A percentile compares a stretch with the other conserved stretches of the same genome.
Evolutionary conservation across 768 basidiomycete species (phyloP).

Genomic region (Boletus patriciae): DNA sequence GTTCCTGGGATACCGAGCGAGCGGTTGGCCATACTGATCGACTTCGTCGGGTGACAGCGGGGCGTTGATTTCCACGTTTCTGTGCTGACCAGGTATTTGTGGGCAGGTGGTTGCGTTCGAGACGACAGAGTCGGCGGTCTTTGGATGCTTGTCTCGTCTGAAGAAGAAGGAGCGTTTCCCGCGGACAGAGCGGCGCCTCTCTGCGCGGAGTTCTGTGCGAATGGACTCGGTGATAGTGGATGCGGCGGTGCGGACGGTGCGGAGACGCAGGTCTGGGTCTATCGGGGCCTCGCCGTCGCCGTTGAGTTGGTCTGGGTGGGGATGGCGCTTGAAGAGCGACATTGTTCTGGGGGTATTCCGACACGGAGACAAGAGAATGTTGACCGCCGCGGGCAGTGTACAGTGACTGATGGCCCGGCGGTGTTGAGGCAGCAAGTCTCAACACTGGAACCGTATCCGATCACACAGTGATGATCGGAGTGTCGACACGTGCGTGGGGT

Average conservation of each 20-base stretch:
- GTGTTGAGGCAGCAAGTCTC: no score
- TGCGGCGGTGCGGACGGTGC: conserved; percentile 91
- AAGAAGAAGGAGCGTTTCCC: conserved; percentile 56
- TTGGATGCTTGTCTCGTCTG: conserved; percentile 53
- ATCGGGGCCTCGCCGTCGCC: conserved; percentile 66
- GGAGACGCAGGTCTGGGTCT: conserved; percentile 84
- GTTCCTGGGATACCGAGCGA: conserved; percentile 79
- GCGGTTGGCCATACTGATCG: conserved; percentile 72
- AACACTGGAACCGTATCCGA: no score
- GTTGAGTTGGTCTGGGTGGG: conserved; percentile 41
- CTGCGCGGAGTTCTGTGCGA: conserved; percentile 71
- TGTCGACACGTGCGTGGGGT: no score
- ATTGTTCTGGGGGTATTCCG: conserved; percentile 30
- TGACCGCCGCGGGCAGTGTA: no score
- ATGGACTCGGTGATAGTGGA: no score
- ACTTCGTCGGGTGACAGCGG: conserved; percentile 64
- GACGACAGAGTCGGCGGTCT: conserved; percentile 33
- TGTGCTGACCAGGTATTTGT: conserved; percentile 50
- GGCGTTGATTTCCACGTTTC: conserved; percentile 82
- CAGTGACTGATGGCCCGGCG: no score
- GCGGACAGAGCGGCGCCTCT: no score
- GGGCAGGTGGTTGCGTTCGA: conserved; percentile 28
- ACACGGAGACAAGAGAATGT: conserved; percentile 26
- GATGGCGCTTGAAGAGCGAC: conserved; percentile 42
- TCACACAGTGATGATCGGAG: no score